phyloP scores from a whole-genome alignment of 2,329 filamentous ascomycete genomes.

The Claviceps fusiformis region DNA sequence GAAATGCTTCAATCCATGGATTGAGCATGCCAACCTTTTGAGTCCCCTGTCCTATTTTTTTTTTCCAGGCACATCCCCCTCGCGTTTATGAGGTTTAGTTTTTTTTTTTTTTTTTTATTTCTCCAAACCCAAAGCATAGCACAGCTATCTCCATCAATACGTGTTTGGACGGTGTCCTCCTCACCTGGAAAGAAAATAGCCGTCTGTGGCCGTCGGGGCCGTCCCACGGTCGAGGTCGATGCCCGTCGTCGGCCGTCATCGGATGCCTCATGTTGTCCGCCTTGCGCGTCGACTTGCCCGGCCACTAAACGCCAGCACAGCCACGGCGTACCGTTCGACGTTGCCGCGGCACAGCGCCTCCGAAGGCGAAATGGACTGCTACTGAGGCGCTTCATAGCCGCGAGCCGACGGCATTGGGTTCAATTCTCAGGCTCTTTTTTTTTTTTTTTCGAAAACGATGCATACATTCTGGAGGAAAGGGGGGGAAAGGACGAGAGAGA shows the following conservation, averaged over 20 bases:
- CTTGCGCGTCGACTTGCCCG: not conserved
- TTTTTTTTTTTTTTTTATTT: too few relatives aligned
- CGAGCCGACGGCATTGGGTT: constrained; percentile 10
- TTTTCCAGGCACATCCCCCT: not conserved
- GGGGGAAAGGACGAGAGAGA: not conserved
- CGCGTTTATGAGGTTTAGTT: too few relatives aligned
- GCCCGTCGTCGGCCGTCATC: not conserved
- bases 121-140: not conserved
- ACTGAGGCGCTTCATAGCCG: constrained; percentile 20
- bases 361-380: constrained; percentile 16
- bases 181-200: constrained; percentile 48
- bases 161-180: not conserved
- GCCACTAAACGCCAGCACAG: not conserved
- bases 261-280: constrained; percentile 8
- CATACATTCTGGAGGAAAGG: constrained; percentile 6
- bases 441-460: constrained; percentile 3
- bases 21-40: constrained; percentile 79
- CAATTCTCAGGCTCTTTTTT: not conserved
- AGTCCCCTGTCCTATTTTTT: constrained; percentile 60
- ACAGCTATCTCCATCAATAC: not conserved
- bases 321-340: not conserved
- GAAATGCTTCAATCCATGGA: constrained; percentile 80
- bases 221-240: constrained; percentile 15
- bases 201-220: constrained; percentile 30
- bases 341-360: constrained; percentile 7